Percentiles rank a stretch among this genome's conserved stretches.
These are phyloP conservation scores for Selenicereus undatus DNA, from an alignment of 148 eudicot species.

Conservation along the genomic window DNA sequence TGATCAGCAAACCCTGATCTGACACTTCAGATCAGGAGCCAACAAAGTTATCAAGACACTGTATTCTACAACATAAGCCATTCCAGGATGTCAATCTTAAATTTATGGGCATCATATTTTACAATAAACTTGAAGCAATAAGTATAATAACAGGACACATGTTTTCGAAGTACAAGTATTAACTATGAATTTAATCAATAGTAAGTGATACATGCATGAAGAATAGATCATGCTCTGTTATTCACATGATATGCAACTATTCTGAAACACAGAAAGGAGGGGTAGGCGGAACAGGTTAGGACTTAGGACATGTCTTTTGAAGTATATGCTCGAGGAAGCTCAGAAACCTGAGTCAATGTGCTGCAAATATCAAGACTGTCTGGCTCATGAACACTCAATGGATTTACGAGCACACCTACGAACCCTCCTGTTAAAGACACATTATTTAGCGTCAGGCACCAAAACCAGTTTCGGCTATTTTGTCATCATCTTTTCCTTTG, in stretches of 20 bases:
- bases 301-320: conserved; percentile 8
- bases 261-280: conserved; percentile 12
- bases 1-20: neutral
- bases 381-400: conserved; percentile 32
- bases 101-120: neutral
- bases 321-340: neutral
- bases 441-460: conserved; percentile 1
- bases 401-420: conserved; percentile 44
- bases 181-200: neutral
- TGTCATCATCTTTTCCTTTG: neutral
- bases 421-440: conserved; percentile 34
- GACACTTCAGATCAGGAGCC: neutral
- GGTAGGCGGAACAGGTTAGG: neutral
- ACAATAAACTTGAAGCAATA: conserved; percentile 15
- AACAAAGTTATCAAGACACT: too few species aligned
- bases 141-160: neutral
- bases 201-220: conserved; percentile 19
- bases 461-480: neutral
- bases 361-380: conserved; percentile 1
- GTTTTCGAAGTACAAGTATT: conserved; percentile 12
- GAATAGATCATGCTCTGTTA: conserved; percentile 17
- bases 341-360: conserved; percentile 10
- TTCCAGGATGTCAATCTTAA: too few species aligned
- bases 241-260: conserved; percentile 15
- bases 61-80: too few species aligned